These are phyloP conservation scores for Calonectria crousiana DNA, from an alignment of 2,329 filamentous ascomycete species.

Conservation along the genomic window DNA sequence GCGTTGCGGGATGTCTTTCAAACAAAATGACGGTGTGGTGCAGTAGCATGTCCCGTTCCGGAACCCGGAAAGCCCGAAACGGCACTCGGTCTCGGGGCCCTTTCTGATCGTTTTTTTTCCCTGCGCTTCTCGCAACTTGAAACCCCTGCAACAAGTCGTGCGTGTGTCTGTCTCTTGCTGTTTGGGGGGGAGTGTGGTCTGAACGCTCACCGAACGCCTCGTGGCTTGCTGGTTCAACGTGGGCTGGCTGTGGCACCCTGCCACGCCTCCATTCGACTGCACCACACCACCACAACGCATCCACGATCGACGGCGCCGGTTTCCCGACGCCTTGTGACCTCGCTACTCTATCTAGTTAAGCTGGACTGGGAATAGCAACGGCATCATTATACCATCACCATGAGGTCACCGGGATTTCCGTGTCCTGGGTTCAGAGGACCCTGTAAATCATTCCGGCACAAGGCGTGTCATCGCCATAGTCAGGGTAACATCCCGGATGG, in stretches of 20 bases:
- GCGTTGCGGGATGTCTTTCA: background rate
- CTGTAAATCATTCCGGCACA: background rate
- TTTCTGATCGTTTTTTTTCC: background rate
- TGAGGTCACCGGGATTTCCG: background rate
- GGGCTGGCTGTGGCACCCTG: background rate
- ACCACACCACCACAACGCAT: background rate
- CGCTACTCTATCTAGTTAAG: background rate
- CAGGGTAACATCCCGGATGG: background rate
- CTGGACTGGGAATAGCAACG: background rate
- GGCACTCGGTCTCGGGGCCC: background rate
- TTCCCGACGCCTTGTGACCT: background rate
- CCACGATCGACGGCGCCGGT: background rate
- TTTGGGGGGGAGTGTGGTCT: background rate
- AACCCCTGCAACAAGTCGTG: background rate
- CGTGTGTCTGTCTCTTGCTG: background rate
- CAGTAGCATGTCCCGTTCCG: background rate
- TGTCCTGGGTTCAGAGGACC: background rate
- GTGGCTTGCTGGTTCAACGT: background rate
- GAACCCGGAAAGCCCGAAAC: conserved; percentile 8
- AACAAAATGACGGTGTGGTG: conserved; percentile 6
- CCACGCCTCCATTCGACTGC: background rate
- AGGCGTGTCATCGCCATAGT: background rate
- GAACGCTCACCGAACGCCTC: background rate
- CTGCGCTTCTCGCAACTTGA: background rate
- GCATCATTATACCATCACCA: background rate